phyloP scores from a whole-genome alignment of 495 filamentous ascomycete species.

The Hypoxylon lienhwacheense region DNA sequence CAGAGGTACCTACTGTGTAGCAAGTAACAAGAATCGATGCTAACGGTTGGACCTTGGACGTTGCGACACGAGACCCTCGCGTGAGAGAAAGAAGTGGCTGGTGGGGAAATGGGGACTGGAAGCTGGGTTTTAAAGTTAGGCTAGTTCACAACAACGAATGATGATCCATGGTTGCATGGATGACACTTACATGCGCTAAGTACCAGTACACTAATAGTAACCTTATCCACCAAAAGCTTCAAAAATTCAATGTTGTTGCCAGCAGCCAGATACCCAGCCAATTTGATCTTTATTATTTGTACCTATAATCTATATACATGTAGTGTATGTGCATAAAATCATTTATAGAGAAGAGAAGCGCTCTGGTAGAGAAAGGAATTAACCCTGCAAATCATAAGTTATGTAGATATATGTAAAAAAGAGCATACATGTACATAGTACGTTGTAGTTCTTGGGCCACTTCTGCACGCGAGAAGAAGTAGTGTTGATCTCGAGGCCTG shows the following conservation, averaged over 20 bases:
- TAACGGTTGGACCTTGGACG: slow-evolving; percentile 27
- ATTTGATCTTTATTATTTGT: no score
- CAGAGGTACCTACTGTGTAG: slow-evolving; percentile 10
- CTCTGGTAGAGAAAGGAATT: slow-evolving; percentile 9
- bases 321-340: no score
- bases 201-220: slow-evolving; percentile 27
- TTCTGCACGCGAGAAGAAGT: no score
- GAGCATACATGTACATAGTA: background rate
- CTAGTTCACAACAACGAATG: slow-evolving; percentile 24
- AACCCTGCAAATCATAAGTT: slow-evolving; percentile 19
- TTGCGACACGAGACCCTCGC: slow-evolving; percentile 37
- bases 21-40: slow-evolving; percentile 10
- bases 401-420: no score
- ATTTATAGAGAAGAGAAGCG: no score
- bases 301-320: no score
- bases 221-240: slow-evolving; percentile 26
- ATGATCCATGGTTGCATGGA: no score
- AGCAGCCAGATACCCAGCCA: no score
- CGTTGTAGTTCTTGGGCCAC: background rate
- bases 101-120: slow-evolving; percentile 40
- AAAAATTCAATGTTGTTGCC: no score
- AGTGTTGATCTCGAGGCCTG: background rate
- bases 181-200: slow-evolving; percentile 8
- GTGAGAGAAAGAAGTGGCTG: slow-evolving; percentile 33
- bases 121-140: slow-evolving; percentile 35